Evolutionary conservation across 306 rosid genomes (phyloP).

Genomic region (Glycine soja): DNA sequence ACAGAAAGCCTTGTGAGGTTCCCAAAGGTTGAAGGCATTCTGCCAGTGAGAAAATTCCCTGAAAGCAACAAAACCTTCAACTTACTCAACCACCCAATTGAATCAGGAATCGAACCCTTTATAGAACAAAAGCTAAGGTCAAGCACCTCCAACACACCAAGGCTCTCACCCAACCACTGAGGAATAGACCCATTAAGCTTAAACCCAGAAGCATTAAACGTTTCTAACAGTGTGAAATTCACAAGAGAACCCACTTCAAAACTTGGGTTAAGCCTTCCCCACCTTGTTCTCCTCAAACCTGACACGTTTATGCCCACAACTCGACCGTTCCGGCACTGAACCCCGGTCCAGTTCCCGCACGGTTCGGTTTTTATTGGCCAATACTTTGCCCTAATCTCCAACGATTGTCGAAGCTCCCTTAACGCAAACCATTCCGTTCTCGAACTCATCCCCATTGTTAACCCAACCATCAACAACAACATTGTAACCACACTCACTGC

Average conservation of each 20-base stretch:
- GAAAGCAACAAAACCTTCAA: conserved; percentile 63
- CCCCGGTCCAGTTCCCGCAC: conserved; percentile 75
- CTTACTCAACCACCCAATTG: conserved; percentile 63
- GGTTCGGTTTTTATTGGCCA: conserved; percentile 84
- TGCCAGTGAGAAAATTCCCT: conserved; percentile 72
- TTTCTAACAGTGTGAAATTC: conserved; percentile 62
- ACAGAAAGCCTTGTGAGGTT: conserved; percentile 51
- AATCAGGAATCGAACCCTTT: conserved; percentile 65
- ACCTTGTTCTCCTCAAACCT: conserved; percentile 66
- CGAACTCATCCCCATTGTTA: conserved; percentile 46
- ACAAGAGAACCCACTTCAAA: conserved; percentile 73
- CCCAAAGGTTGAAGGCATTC: conserved; percentile 66
- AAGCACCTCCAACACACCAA: conserved; percentile 62
- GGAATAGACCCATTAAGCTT: conserved; percentile 83
- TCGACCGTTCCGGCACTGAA: conserved; percentile 61
- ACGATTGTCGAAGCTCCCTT: conserved; percentile 73
- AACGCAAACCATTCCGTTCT: conserved; percentile 66
- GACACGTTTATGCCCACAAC: conserved; percentile 65
- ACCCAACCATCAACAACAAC: conserved; percentile 54
- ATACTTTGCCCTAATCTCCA: conserved; percentile 72
- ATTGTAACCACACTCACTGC: conserved; percentile 39
- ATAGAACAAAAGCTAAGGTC: conserved; percentile 79
- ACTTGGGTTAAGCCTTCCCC: conserved; percentile 50
- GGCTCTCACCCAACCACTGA: conserved; percentile 75
- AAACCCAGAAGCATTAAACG: conserved; percentile 89